Base-by-base conservation (phyloP, 257 asterid species). In the Paulownia fortunei region DNA sequence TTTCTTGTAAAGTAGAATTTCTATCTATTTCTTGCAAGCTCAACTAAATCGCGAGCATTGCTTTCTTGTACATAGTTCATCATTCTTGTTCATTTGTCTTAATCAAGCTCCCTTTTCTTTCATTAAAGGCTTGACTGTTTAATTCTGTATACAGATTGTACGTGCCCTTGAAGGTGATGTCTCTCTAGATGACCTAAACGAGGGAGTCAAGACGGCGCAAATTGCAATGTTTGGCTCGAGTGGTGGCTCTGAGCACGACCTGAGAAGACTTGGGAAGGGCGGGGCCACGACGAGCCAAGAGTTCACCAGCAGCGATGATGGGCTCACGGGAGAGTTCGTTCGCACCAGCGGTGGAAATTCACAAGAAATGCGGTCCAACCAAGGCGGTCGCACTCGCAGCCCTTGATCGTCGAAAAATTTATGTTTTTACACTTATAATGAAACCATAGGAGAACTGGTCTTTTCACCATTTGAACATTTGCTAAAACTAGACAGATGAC, bases 91-190 rank as follows among this genome's bases (percentile, higher is more conserved):
- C n/a, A n/a, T n/a, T n/a, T n/a, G n/a, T n/a, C n/a, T n/a, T n/a
- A n/a, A n/a, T n/a, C n/a, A n/a, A n/a, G n/a, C n/a, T n/a, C n/a
- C n/a, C 8, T 11, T 23, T 30, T 30, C 4, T 30, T 30, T 30
- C 36, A 2, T 30, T 30, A 1, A 2, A 30, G 4, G 36, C 30
- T 8, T 56, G 24, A 5, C 5, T 23, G 39, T 19, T 36, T 56
- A 23, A 2, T 54, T 3, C 9, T 60, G 2, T 23, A 10, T 44
- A 2, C 69, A 90, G 98, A 83, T 94, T 64, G 96, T 92, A 8
- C 97, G 97, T 6, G 97, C 94, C 11, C 81, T 94, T 2, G 98
- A 94, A 88, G 98, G 97, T 0, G 96, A 90, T 36, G 94, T 85
- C 18, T 87, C 94, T 0, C 76, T 94, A 42, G 92, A 92, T 0